Base-by-base conservation (phyloP, 2,329 filamentous ascomycete species). In the Cladophialophora immunda region DNA sequence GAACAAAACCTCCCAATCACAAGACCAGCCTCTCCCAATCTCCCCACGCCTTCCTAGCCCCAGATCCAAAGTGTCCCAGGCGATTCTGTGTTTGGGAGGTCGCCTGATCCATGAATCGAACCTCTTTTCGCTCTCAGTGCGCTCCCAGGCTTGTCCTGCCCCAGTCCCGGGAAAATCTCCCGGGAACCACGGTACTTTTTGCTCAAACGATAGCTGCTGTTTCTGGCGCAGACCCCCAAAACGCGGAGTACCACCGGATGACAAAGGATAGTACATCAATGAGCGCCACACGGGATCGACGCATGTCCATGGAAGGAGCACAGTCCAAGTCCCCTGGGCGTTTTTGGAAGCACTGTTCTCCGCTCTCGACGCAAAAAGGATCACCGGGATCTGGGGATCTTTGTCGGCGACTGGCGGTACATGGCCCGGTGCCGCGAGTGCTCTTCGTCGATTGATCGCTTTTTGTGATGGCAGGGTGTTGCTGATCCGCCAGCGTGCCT, bases 251-350 rank as follows among this genome's bases (percentile, higher is more conserved):
- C 90, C 90, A 7, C 93, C 93, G 0, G 89, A 91, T 0, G 89
- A 91, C 0, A 96, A 83, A 0, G 92, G 92, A 67, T 90, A 93
- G 75, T 93, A 93, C 80, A 97, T 90, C 15, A 98, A 80, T 55
- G 88, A 89, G 73, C 94, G 90, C 95, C 95, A 99, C 34, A 97
- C 83, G 0, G 92, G 88, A 38, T 88, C 83, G 38, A 98, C 90
- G 73, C 92, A 97, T 75, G 92, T 93, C 93, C 94, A 97, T 0
- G 95, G 95, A 2, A 95, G 85, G 27, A 98, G 83, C 1, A 98
- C 77, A 0, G 90, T 95, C 93, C 93, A 98, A 0, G 85, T 89
- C 0, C 90, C 90, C 56, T 90, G 88, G 1, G 83, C 81, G 55
- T 84, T 85, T n/a, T 72, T 11, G 79, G 76, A 9, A 84, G 76